Evolutionary conservation across 768 basidiomycete species (phyloP), one percentile per base, ranked within the genome.

Genomic region (Leccinum obscurum): DNA sequence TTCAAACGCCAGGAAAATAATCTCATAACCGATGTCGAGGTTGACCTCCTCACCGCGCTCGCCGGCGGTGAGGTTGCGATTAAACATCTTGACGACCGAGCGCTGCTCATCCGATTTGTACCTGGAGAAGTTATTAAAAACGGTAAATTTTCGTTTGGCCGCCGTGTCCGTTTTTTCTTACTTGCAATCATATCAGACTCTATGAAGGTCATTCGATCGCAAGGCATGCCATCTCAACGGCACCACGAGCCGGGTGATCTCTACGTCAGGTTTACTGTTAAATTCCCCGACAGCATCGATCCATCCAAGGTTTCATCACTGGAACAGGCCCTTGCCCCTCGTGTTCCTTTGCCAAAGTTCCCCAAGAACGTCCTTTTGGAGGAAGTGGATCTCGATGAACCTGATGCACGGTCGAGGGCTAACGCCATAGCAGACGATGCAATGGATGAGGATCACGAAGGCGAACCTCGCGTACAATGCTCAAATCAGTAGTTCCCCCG

Each of bases 141-240:
- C 67, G 93, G 96, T 97, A 68, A 63, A 89, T 77, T 52, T 49
- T 37, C n/a, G 52, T 55, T 60, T 52, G 24, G 1, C 9, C 15
- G 13, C 46, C 15, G 35, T 15, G 3, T 15, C 11, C 37, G 54
- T 7, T 58, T 28, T 58, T 46, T 51, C 5, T 61, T 60, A 59
- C 58, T 22, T 6, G 34, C 20, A 57, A 22, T 61, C 8, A 13
- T 26, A 51, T 52, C 67, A 95, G 96, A 90, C 62, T 88, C 90
- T 49, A 70, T 95, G 70, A 98, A 97, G 77, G 88, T 95, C 64
- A 89, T 99, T 67, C 84, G 84, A 53, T 92, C 91, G 5, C 95
- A 98, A 77, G 97, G 97, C 62, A 99, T 99, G 97, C 97, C 96
- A 13, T 98, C 97, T 54, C 92, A 92, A 75, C 88, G 97, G 62